phyloP scores from a whole-genome alignment of 306 rosid genomes.

The Rosa lucieae region DNA sequence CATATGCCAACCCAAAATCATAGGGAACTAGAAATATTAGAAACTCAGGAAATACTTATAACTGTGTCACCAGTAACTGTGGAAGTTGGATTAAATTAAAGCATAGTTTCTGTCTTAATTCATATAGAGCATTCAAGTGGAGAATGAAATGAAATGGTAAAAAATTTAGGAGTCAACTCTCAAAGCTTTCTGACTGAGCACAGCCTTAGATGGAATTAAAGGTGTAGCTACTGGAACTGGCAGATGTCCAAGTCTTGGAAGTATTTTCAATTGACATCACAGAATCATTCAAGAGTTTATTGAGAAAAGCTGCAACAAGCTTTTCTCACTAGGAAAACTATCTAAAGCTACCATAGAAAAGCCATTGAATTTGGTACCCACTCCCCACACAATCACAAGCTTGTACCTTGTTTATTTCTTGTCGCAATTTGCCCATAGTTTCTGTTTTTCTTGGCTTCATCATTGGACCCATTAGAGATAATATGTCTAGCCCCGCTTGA shows the following conservation, averaged over 20 bases:
- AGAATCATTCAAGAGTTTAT: background rate
- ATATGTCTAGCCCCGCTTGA: constrained; percentile 96
- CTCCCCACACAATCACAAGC: constrained; percentile 7
- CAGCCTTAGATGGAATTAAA: background rate
- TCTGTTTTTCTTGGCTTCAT: constrained; percentile 97
- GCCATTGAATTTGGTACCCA: constrained; percentile 1
- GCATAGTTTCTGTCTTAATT: background rate
- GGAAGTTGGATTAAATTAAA: background rate
- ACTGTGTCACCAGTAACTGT: background rate
- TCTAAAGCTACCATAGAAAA: constrained; percentile 7
- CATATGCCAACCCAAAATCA: background rate
- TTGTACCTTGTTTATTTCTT: constrained; percentile 82
- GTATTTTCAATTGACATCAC: background rate
- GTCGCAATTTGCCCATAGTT: constrained; percentile 88
- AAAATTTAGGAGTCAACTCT: background rate
- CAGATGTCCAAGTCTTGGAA: background rate
- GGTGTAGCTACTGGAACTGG: background rate
- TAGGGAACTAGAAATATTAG: background rate
- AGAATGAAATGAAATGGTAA: background rate
- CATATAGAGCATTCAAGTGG: background rate
- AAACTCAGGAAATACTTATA: background rate
- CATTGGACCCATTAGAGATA: constrained; percentile 98
- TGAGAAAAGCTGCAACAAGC: background rate
- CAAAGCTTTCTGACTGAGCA: background rate
- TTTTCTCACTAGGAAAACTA: constrained; percentile 1